phyloP scores from a whole-genome alignment of 768 basidiomycete species.

The Multifurca ochricompacta region DNA sequence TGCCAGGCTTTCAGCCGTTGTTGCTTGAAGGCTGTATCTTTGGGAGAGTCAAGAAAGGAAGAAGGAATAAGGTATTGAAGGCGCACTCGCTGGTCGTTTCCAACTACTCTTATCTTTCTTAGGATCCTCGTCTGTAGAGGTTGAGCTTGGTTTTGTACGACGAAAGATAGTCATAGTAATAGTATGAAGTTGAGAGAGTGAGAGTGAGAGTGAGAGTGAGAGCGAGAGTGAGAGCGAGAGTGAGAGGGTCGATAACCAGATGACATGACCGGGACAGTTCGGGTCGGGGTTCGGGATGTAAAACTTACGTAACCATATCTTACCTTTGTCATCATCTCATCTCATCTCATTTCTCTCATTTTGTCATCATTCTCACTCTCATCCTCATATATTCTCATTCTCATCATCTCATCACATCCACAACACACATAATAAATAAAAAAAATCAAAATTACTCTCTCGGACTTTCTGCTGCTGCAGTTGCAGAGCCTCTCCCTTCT shows the following conservation, averaged over 20 bases:
- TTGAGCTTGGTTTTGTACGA: constrained; percentile 23
- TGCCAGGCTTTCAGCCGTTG: constrained; percentile 99
- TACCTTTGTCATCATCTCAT: no score
- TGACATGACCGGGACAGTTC: neutral
- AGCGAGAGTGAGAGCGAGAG: neutral
- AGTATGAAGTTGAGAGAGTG: neutral
- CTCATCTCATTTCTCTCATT: no score
- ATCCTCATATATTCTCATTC: neutral
- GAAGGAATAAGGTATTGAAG: constrained; percentile 10
- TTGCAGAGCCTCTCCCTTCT: constrained; percentile 7
- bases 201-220: neutral
- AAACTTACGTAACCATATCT: no score
- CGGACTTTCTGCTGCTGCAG: constrained; percentile 11
- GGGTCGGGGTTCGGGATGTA: no score
- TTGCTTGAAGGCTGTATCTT: constrained; percentile 98
- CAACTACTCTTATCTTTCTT: constrained; percentile 83
- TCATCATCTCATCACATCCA: neutral
- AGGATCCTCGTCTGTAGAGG: constrained; percentile 32
- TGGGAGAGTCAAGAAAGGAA: constrained; percentile 20
- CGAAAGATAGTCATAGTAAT: constrained; percentile 29
- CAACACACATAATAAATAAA: neutral
- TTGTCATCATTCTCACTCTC: constrained; percentile 10
- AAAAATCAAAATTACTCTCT: constrained; percentile 11
- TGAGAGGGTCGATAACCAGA: neutral
- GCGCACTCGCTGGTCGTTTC: constrained; percentile 78